Evolutionary conservation across 768 basidiomycete species (phyloP), one percentile per base, ranked within the genome.

Genomic region (Lactifluus volemus): DNA sequence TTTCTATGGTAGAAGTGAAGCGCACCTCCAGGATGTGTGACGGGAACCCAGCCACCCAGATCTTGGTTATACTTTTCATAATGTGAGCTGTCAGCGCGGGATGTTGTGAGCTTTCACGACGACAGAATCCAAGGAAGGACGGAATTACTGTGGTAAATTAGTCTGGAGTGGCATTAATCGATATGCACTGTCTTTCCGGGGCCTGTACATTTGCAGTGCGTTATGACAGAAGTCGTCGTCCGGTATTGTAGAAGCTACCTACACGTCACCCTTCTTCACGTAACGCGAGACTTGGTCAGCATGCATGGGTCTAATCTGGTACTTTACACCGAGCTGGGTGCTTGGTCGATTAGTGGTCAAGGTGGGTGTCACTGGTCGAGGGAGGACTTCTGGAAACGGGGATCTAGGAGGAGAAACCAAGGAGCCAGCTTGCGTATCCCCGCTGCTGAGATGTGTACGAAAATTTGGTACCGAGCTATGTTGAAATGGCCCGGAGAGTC

Each of bases 231-330:
- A 29, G 5, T 21, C 17, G 15, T 36, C 25, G 50, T 15, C 10
- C 8, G 8, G 4, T 0, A 32, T 21, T 8, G 45, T 4, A 30
- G 29, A 39, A 39, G 8, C 42, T 34, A 42, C 61, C 21, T 41
- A 62, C 61, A 62, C 51, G 4, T 58, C 51, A 17, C 56, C 50
- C 5, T 42, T 53, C 30, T 53, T 62, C 61, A 49, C 2, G 29
- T 62, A 62, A 41, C 61, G 61, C 2, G 61, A 53, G 11, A 62
- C 56, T 34, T 58, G 56, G 0, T 58, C 61, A 3, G 61, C 34
- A 17, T 62, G 14, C 56, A 62, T 62, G 9, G 42, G 61, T 4
- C 19, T 34, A 4, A 58, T 41, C 1, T 8, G 5, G 17, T 30
- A 44, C 4, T 4, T 29, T 7, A 4, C 38, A n/a, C 15, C 14